These are phyloP conservation scores for Lentinula sp. DNA, from an alignment of 768 basidiomycete species.

Conservation along the genomic window DNA sequence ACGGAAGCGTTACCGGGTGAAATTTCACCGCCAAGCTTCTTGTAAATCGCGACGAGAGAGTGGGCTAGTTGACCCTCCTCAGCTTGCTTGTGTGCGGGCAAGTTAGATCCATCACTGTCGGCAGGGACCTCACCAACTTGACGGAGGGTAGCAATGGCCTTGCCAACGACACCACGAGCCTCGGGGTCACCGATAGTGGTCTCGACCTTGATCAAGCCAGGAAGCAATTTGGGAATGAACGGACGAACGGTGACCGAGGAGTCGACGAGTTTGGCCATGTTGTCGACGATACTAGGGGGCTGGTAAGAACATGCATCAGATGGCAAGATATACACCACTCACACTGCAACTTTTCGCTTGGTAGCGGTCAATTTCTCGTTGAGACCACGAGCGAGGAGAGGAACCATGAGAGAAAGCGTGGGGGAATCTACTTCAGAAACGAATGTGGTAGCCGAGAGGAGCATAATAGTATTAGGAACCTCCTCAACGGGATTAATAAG, in stretches of 20 bases:
- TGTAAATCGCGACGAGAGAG: conserved; percentile 73
- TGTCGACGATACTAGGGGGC: conserved; percentile 76
- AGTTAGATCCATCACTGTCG: conserved; percentile 80
- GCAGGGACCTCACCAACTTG: conserved; percentile 89
- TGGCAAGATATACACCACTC: conserved; percentile 6
- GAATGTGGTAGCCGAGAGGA: conserved; percentile 98
- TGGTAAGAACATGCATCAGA: conserved; percentile 1
- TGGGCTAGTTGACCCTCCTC: conserved; percentile 64
- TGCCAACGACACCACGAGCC: conserved; percentile 86
- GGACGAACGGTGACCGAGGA: conserved; percentile 92
- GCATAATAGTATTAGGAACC: conserved; percentile 89
- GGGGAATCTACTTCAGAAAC: conserved; percentile 98
- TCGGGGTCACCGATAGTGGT: conserved; percentile 95
- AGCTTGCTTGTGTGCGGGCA: conserved; percentile 76
- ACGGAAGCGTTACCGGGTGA: conserved; percentile 51
- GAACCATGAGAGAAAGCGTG: conserved; percentile 97
- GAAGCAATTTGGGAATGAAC: conserved; percentile 93
- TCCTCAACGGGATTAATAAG: conserved; percentile 99
- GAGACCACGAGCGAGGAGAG: conserved; percentile 90
- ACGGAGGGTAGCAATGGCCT: conserved; percentile 93
- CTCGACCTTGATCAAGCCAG: conserved; percentile 94
- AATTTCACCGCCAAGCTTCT: conserved; percentile 66
- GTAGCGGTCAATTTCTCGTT: conserved; percentile 91
- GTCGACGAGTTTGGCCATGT: conserved; percentile 98
- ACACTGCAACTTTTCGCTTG: conserved; percentile 98